These are phyloP conservation scores for Cerrena zonata DNA, from an alignment of 1,284 basidiomycete genomes.

Conservation along the genomic window DNA sequence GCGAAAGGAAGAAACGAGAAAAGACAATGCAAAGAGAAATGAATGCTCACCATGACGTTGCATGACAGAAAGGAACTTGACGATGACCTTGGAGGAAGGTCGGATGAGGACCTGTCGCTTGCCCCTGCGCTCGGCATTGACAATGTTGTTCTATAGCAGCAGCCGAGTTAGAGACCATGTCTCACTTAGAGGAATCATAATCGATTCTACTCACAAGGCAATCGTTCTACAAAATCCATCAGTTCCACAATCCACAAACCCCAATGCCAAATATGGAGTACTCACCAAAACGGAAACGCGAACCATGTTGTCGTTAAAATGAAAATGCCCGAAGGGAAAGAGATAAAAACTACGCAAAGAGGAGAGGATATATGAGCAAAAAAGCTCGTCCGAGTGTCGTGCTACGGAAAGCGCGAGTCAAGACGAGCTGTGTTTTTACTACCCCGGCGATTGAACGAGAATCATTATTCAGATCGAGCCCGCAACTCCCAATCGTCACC, in stretches of 20 bases:
- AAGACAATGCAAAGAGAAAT: conserved; percentile 5
- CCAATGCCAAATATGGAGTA: conserved; percentile 14
- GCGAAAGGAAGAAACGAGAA: conserved; percentile 7
- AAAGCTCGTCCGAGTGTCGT: conserved; percentile 75
- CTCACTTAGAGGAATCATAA: neutral
- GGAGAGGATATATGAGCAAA: conserved; percentile 35
- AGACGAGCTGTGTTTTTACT: conserved; percentile 45
- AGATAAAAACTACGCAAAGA: no score
- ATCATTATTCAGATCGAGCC: no score
- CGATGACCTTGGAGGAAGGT: conserved; percentile 91
- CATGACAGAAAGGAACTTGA: conserved; percentile 95
- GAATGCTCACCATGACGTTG: conserved; percentile 86
- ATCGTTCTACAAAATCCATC: conserved; percentile 54
- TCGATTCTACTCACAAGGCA: conserved; percentile 70
- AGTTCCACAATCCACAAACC: neutral
- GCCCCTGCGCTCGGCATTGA: conserved; percentile 96
- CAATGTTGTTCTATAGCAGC: conserved; percentile 77
- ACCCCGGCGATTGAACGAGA: conserved; percentile 11
- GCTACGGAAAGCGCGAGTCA: conserved; percentile 76
- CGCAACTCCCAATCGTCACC: no score
- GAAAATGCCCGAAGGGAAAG: conserved; percentile 18
- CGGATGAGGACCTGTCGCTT: conserved; percentile 96
- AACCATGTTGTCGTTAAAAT: conserved; percentile 63
- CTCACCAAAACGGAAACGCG: conserved; percentile 79
- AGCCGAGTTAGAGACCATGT: neutral